phyloP scores from a whole-genome alignment of 2,329 filamentous ascomycete genomes.

The Cladosporium phlei region DNA sequence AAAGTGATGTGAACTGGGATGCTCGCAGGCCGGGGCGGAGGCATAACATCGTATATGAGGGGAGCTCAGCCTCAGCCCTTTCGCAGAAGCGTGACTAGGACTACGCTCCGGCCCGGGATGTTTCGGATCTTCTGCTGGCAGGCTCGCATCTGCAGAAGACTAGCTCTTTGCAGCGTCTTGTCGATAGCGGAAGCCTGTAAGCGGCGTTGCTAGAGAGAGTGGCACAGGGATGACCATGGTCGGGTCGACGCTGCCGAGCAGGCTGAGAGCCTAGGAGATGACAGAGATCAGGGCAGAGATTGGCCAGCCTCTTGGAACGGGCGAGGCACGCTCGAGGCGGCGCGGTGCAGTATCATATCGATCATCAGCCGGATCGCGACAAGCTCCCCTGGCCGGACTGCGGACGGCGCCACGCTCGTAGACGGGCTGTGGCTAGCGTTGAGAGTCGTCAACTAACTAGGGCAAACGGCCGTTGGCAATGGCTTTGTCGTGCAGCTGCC shows the following conservation, averaged over 20 bases:
- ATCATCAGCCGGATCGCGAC: not conserved
- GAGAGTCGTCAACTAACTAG: not conserved
- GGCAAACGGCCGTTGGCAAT: not conserved
- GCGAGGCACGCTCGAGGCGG: conserved; percentile 2
- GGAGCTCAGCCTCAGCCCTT: not conserved
- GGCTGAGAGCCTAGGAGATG: not conserved
- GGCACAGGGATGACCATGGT: not conserved
- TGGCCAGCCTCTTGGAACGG: not conserved
- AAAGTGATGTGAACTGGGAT: not conserved
- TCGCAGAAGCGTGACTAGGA: conserved; percentile 3
- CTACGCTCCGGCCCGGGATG: not conserved
- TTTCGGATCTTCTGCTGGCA: not conserved
- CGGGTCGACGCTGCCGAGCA: conserved; percentile 1
- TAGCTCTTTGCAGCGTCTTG: no score
- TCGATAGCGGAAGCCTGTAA: no score
- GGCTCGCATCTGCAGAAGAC: conserved; percentile 2
- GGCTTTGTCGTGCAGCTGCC: no score
- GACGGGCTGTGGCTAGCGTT: not conserved
- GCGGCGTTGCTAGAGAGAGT: no score
- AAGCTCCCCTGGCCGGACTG: not conserved
- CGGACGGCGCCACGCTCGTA: not conserved
- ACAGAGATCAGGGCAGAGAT: not conserved
- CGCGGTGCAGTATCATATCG: not conserved
- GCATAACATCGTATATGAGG: not conserved
- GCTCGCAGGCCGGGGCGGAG: not conserved